Percentiles rank a stretch among this genome's conserved stretches.
phyloP scores from a whole-genome alignment of 352 stramenopile species.

The Albugo laibachii region DNA sequence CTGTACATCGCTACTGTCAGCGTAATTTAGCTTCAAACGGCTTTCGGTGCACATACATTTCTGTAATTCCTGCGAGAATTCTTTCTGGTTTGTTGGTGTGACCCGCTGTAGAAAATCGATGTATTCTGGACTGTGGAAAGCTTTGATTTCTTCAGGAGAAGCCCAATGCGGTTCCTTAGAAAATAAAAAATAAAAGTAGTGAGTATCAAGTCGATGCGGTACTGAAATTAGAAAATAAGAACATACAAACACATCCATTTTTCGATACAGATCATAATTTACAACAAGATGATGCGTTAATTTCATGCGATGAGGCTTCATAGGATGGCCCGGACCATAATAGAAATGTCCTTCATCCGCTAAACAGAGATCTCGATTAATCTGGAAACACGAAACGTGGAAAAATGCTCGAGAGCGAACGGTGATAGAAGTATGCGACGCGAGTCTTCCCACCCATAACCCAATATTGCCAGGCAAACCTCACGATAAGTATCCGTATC shows the following conservation, averaged over 20 bases:
- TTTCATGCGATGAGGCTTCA: slow-evolving; percentile 96
- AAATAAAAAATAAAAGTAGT: slow-evolving; percentile 1
- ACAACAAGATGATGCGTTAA: slow-evolving; percentile 96
- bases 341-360: slow-evolving; percentile 94
- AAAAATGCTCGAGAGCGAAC: slow-evolving; percentile 13
- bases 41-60: slow-evolving; percentile 26
- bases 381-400: not conserved
- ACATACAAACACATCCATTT: slow-evolving; percentile 97
- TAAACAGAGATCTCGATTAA: slow-evolving; percentile 9
- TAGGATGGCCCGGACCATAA: slow-evolving; percentile 91
- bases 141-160: slow-evolving; percentile 85
- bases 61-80: slow-evolving; percentile 43
- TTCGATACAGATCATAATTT: slow-evolving; percentile 95
- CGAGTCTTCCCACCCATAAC: not conserved
- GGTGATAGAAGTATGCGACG: slow-evolving; percentile 78
- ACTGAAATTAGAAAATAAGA: not conserved
- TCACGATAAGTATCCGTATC: too few relatives aligned
- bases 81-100: slow-evolving; percentile 87
- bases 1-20: slow-evolving; percentile 15
- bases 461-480: not conserved
- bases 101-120: slow-evolving; percentile 94
- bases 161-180: slow-evolving; percentile 58
- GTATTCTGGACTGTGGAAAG: slow-evolving; percentile 96
- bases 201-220: not conserved
- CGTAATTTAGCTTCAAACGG: not conserved